These are phyloP conservation scores for Melaleuca alternifolia DNA, from an alignment of 345 rosid genomes.

Conservation along the genomic window DNA sequence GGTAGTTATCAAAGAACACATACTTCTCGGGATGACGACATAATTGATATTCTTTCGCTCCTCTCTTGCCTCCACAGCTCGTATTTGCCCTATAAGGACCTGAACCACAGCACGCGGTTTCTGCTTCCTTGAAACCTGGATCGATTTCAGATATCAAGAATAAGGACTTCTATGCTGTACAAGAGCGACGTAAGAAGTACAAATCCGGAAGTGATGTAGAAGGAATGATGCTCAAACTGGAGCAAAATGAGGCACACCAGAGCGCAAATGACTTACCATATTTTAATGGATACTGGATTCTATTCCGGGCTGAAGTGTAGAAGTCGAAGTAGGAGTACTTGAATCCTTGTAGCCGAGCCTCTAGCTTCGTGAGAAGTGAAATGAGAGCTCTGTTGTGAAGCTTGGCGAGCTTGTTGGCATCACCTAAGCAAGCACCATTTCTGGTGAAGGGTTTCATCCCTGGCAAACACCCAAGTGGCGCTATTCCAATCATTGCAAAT, in stretches of 20 bases:
- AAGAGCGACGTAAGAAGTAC: background rate
- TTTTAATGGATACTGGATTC: conserved; percentile 14
- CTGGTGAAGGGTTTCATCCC: background rate
- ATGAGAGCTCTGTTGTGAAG: conserved; percentile 17
- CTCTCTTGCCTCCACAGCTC: background rate
- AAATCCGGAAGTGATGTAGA: background rate
- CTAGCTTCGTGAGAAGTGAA: background rate
- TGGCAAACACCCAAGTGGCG: background rate
- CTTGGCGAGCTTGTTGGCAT: background rate
- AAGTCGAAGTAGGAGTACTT: conserved; percentile 14
- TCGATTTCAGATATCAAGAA: background rate
- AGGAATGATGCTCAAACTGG: background rate
- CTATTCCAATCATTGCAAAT: background rate
- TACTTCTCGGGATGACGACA: conserved; percentile 8
- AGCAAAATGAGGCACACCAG: background rate
- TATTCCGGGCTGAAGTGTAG: conserved; percentile 5
- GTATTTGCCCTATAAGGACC: background rate
- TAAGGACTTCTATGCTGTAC: background rate
- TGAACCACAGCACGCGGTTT: conserved; percentile 3
- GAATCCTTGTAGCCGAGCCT: conserved; percentile 14
- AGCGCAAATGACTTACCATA: conserved; percentile 15
- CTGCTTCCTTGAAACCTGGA: conserved; percentile 7
- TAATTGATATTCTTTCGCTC: background rate
- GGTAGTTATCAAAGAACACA: conserved; percentile 22
- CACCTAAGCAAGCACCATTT: background rate